These are phyloP conservation scores for Beverwykella pulmonaria DNA, from an alignment of 495 filamentous ascomycete species.

Conservation along the genomic window DNA sequence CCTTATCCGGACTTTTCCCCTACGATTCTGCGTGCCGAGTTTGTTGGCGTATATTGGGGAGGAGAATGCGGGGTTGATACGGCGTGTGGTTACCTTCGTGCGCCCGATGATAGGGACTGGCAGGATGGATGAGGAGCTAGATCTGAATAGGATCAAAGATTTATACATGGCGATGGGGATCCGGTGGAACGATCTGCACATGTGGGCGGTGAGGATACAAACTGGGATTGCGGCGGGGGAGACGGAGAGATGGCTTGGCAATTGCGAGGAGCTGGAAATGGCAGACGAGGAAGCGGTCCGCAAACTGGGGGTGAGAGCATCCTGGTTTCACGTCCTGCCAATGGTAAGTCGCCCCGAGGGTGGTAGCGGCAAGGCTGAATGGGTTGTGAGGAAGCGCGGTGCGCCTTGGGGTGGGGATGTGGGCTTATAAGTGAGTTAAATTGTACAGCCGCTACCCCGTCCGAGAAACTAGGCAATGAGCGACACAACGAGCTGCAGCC, in stretches of 20 bases:
- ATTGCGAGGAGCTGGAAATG: background rate
- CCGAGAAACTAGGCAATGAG: too few relatives aligned
- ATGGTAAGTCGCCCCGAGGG: too few relatives aligned
- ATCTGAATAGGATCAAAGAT: background rate
- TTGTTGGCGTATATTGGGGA: background rate
- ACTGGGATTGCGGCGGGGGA: background rate
- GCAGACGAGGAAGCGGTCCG: too few relatives aligned
- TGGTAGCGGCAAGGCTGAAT: too few relatives aligned
- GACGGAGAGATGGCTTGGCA: background rate
- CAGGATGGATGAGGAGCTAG: background rate
- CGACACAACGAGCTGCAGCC: too few relatives aligned
- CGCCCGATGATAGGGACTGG: too few relatives aligned
- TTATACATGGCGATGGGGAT: background rate
- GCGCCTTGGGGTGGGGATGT: too few relatives aligned
- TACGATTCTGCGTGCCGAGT: background rate
- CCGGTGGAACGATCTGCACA: background rate
- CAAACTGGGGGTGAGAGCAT: too few relatives aligned
- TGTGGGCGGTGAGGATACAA: background rate
- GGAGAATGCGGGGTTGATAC: background rate
- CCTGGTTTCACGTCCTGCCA: too few relatives aligned
- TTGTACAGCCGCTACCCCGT: too few relatives aligned
- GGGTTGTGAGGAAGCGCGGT: too few relatives aligned
- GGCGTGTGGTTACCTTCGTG: background rate
- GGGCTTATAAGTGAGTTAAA: too few relatives aligned
- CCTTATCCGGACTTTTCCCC: constrained; percentile 4